Conservation (phyloP, 1,284 basidiomycete species). For the Porodaedalea pini region DNA sequence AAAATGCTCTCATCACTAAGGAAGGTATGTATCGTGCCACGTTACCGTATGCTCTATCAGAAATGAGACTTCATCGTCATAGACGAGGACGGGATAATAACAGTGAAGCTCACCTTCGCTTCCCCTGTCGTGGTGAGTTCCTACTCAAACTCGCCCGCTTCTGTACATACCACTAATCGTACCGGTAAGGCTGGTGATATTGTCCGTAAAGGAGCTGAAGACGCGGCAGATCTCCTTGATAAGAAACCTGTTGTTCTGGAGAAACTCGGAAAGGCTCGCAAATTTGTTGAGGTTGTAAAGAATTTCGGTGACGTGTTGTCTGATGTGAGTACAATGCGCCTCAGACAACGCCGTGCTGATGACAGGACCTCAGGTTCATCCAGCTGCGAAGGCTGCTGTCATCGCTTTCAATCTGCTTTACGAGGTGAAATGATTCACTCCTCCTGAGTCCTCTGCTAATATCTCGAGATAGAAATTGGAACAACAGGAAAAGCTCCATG, state of each 20-base stretch:
- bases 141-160: neutral
- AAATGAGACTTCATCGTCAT: neutral
- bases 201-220: neutral
- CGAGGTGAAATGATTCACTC: neutral
- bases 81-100: neutral
- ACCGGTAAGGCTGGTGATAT: neutral
- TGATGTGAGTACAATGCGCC: neutral
- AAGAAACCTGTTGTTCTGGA: neutral
- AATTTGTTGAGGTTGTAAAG: neutral
- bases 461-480: neutral
- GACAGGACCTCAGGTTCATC: neutral
- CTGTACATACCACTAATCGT: no score
- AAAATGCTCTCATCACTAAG: neutral
- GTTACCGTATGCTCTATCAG: no score
- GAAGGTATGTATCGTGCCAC: neutral
- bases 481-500: neutral
- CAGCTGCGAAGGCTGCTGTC: neutral
- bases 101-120: neutral
- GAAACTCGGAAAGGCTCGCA: neutral
- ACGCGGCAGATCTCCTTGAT: neutral
- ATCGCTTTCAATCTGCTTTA: constrained; percentile 1
- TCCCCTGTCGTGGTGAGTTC: neutral
- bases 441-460: neutral
- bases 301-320: neutral
- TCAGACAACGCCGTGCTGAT: neutral